Conservation (phyloP, 2,329 filamentous ascomycete species). For the Alternaria infectoria region DNA sequence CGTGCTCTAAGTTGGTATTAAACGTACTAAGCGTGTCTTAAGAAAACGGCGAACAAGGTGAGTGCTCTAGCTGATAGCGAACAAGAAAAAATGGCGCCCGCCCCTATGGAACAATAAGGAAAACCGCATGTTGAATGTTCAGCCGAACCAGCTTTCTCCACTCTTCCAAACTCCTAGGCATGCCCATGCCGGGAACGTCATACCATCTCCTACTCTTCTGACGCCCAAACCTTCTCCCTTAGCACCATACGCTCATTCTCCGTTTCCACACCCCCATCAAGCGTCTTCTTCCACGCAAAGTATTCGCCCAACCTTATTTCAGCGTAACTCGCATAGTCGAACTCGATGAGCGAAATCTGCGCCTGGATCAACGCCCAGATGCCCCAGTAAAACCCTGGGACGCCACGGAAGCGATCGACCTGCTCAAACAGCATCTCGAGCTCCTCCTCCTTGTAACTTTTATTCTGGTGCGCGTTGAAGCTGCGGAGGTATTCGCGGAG, state of each 20-base stretch:
- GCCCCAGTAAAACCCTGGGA: slow-evolving; percentile 90
- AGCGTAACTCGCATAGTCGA: slow-evolving; percentile 93
- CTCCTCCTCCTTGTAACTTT: slow-evolving; percentile 60
- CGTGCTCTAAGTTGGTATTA: slow-evolving; percentile 3
- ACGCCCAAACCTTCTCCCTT: slow-evolving; percentile 81
- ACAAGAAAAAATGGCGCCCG: slow-evolving; percentile 1
- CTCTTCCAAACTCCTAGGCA: not conserved
- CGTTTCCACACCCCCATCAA: slow-evolving; percentile 67
- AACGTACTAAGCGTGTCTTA: not conserved
- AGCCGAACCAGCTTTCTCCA: not conserved
- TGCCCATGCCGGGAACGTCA: not conserved
- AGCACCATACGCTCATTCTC: slow-evolving; percentile 64
- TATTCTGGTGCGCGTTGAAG: slow-evolving; percentile 61
- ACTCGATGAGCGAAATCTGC: slow-evolving; percentile 92
- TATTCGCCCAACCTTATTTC: slow-evolving; percentile 88
- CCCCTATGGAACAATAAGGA: not conserved
- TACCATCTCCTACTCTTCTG: slow-evolving; percentile 50
- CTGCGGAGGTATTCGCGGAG: slow-evolving; percentile 80
- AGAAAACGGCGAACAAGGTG: not conserved
- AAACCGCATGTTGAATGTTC: slow-evolving; percentile 9
- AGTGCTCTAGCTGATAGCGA: slow-evolving; percentile 2
- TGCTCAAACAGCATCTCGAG: slow-evolving; percentile 74
- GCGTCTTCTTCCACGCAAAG: slow-evolving; percentile 85
- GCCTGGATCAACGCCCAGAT: slow-evolving; percentile 97
- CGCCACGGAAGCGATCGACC: slow-evolving; percentile 84